Evolutionary conservation across 345 rosid genomes (phyloP).

Genomic region (Noccaea bulbosa): DNA sequence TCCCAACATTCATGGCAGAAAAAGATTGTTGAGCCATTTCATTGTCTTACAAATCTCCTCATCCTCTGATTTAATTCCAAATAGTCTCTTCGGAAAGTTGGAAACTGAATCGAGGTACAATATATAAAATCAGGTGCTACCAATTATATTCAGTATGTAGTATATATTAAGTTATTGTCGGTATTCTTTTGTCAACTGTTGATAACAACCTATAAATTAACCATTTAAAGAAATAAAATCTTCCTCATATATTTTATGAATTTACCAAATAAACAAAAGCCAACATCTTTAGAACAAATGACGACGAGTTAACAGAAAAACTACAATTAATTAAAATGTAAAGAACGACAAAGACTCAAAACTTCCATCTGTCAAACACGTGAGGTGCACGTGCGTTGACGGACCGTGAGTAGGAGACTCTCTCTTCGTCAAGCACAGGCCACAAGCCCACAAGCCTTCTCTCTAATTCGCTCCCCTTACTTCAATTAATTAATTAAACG

Average conservation of each 20-base stretch:
- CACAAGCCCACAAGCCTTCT: conserved; percentile 29
- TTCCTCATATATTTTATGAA: background rate
- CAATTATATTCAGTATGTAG: too few relatives aligned
- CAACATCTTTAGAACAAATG: background rate
- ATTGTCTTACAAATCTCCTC: too few relatives aligned
- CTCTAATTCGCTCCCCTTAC: conserved; percentile 2
- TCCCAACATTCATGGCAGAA: too few relatives aligned
- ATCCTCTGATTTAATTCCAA: too few relatives aligned
- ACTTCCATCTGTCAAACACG: conserved; percentile 34
- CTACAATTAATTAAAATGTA: background rate
- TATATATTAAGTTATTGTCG: too few relatives aligned
- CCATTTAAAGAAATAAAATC: background rate
- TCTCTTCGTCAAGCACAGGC: conserved; percentile 37
- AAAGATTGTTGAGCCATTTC: too few relatives aligned
- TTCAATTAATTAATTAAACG: conserved; percentile 14
- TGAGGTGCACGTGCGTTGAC: conserved; percentile 44
- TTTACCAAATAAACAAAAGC: background rate
- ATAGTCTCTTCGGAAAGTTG: too few relatives aligned
- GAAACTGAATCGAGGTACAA: too few relatives aligned
- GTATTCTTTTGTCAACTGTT: too few relatives aligned
- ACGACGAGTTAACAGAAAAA: background rate
- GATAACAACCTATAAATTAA: too few relatives aligned
- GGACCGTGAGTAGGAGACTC: conserved; percentile 31
- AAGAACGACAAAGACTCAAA: conserved; percentile 7
- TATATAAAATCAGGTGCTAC: too few relatives aligned